Evolutionary conservation across 495 filamentous ascomycete genomes (phyloP).

Genomic region (Penicillium egyptiacum): DNA sequence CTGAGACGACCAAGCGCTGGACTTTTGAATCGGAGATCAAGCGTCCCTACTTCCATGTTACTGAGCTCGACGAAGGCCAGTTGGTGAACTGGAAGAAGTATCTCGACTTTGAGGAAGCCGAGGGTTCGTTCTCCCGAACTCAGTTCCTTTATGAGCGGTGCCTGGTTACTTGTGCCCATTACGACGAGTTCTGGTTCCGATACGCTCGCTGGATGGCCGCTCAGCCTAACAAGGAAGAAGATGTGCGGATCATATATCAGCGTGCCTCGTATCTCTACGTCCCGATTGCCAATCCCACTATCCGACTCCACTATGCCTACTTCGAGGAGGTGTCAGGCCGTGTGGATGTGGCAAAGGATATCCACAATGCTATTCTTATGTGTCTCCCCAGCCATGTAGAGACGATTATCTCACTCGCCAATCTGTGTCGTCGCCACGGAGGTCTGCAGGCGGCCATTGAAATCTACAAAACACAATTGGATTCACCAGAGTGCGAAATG

Average conservation of each 20-base stretch:
- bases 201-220: conserved; percentile 97
- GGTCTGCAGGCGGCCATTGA: conserved; percentile 86
- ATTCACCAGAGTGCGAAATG: conserved; percentile 67
- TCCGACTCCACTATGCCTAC: conserved; percentile 87
- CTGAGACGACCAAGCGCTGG: conserved; percentile 91
- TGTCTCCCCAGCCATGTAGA: conserved; percentile 74
- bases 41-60: conserved; percentile 96
- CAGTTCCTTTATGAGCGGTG: conserved; percentile 92
- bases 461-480: conserved; percentile 77
- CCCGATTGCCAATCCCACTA: conserved; percentile 74
- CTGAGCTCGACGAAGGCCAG: conserved; percentile 82
- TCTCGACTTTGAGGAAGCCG: conserved; percentile 90
- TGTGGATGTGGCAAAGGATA: conserved; percentile 74
- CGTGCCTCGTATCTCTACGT: conserved; percentile 81
- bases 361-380: conserved; percentile 77
- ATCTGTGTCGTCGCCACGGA: conserved; percentile 77
- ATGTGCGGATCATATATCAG: conserved; percentile 91
- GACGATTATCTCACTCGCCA: conserved; percentile 85
- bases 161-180: conserved; percentile 86
- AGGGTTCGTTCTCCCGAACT: conserved; percentile 72
- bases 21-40: conserved; percentile 94
- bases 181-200: conserved; percentile 96
- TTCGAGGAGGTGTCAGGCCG: conserved; percentile 86
- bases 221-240: conserved; percentile 79
- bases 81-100: conserved; percentile 95